A percentile compares a stretch with the other conserved stretches of the same genome.
phyloP scores from a whole-genome alignment of 1,284 basidiomycete species.

The Pterulicium gracile region DNA sequence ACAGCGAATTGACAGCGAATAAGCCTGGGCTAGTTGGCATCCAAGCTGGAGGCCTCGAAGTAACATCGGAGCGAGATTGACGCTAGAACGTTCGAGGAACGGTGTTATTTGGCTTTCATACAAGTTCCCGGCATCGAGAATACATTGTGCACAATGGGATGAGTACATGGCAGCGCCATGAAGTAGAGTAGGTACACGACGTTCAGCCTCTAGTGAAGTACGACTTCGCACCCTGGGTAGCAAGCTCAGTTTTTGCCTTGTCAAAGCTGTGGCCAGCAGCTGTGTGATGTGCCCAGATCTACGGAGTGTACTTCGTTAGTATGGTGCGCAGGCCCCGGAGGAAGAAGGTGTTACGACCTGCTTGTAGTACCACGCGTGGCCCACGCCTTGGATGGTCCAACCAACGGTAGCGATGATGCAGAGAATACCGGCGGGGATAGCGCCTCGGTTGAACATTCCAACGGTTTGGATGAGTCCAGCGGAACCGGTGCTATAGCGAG shows the following conservation, averaged over 20 bases:
- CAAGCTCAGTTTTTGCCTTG: slow-evolving; percentile 82
- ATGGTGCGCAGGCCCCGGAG: slow-evolving; percentile 5
- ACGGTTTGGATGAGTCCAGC: slow-evolving; percentile 94
- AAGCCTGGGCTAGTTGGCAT: too few relatives aligned
- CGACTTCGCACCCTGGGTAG: slow-evolving; percentile 76
- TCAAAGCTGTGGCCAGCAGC: slow-evolving; percentile 77
- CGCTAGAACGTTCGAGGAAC: too few relatives aligned
- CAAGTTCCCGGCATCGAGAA: too few relatives aligned
- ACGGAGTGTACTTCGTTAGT: slow-evolving; percentile 11
- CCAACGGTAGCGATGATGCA: slow-evolving; percentile 75
- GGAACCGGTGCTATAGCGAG: slow-evolving; percentile 82
- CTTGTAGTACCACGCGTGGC: slow-evolving; percentile 75
- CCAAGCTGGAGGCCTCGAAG: too few relatives aligned
- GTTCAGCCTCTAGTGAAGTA: slow-evolving; percentile 73
- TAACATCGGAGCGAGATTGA: too few relatives aligned
- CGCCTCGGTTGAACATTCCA: slow-evolving; percentile 52
- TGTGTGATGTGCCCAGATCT: slow-evolving; percentile 82
- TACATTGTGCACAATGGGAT: too few relatives aligned
- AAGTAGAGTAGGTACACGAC: too few relatives aligned
- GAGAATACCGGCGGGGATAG: slow-evolving; percentile 68
- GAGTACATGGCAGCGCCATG: too few relatives aligned
- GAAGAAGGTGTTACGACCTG: slow-evolving; percentile 34
- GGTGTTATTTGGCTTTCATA: too few relatives aligned
- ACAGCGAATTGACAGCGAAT: too few relatives aligned
- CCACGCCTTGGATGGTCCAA: slow-evolving; percentile 81